Base-by-base conservation (phyloP, 2,329 filamentous ascomycete genomes). In the Scedosporium dehoogii region DNA sequence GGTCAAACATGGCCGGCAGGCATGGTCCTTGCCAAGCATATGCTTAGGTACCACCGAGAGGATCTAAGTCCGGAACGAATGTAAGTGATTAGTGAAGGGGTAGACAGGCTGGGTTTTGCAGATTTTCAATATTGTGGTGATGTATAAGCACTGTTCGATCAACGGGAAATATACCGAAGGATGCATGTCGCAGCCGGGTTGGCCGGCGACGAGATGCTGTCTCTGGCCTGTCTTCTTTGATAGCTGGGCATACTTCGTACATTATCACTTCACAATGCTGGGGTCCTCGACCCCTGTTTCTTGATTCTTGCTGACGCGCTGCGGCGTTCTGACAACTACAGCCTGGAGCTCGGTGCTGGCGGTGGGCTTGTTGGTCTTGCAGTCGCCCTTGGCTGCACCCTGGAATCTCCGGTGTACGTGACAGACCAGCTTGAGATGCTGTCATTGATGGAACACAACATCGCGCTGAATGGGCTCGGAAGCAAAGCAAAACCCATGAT, bases 1-100 rank as follows among this genome's bases (percentile, higher is more conserved):
- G 94, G 94, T 2, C 90, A 96, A 75, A 82, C 96, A 10, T 97
- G 94, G 94, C 93, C 92, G 3, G 93, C 93, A 0, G 94, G 94
- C 10, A 89, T 96, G 85, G 84, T 94, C 16, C 79, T 99, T 61
- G 84, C 89, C 21, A 91, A 88, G 74, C 96, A 97, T 72, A 83
- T 97, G 81, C 80, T 97, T 64, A 84, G 87, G 60, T 87, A 87
- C 70, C 89, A 90, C 68, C 78, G 78, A 65, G 76, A 82, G n/a
- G 77, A 84, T 67, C 73, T 96, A 66, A 75, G 74, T 63, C 78
- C 83, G 63, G 87, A 89, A 66, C 83, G 85, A 74, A 91, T 96
- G 90, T 96, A 73, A 73, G 87, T 83, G 33, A 6, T 59, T 23
- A 16, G 14, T 38, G 33, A 10, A 12, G 33, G 9, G 33, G 10